Base-by-base conservation (phyloP, 768 basidiomycete species). In the Punctularia strigosozonata region DNA sequence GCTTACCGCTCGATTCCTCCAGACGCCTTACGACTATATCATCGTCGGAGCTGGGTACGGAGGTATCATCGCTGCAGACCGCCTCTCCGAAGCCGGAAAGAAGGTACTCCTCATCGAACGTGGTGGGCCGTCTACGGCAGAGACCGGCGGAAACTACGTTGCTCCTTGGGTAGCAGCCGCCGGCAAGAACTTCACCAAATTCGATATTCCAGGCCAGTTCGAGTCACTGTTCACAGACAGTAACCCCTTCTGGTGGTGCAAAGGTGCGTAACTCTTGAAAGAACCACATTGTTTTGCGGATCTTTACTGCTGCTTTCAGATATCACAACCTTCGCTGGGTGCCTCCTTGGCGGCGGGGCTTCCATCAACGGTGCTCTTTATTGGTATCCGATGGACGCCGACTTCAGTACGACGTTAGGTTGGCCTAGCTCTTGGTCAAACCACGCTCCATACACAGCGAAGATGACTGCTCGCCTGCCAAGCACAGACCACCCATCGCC, bases 161-260 rank as follows among this genome's bases (percentile, higher is more conserved):
- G 64, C 75, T 1, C 50, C 57, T 5, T 77, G 74, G 75, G n/a
- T n/a, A n/a, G n/a, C n/a, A n/a, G 53, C 65, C 2, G 47, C 54
- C 40, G 66, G 69, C 30, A 60, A 60, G 3, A 67, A 67, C 37
- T 54, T 75, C 39, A 80, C 77, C 4, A 77, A 77, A 47, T 78
- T 77, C 51, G 77, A 80, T 45, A 59, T 76, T 40, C 76, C 76
- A 17, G 76, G 77, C 46, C 49, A 76, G 31, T 80, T 77, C 49
- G 74, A 80, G 56, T 69, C 72, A 30, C 71, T 77, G 71, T 80
- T 80, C 58, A 62, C 66, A 13, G 73, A 75, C 39, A 50, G 59
- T 28, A 65, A 74, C 46, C 59, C 64, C 2, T 78, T 63, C 56
- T 80, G 70, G 68, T 80, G 73, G 73, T 80, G 76, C 58, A 75